Percentiles rank a stretch among this genome's conserved stretches.
phyloP scores from a whole-genome alignment of 2,329 filamentous ascomycete genomes.

The Orbilia blumenaviensis region DNA sequence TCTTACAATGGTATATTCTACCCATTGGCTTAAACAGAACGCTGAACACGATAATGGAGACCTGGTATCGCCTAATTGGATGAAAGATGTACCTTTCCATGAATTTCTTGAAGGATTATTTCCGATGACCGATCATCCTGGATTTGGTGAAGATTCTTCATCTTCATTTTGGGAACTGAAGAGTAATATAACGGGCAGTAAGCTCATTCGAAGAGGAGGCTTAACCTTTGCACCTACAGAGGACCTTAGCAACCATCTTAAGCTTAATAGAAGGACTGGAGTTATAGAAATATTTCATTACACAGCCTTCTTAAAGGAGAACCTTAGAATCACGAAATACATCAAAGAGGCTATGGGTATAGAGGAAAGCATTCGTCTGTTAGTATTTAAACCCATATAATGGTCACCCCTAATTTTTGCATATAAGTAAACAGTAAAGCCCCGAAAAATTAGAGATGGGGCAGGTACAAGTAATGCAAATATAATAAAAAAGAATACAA shows the following conservation, averaged over 20 bases:
- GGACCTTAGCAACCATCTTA: conserved; percentile 59
- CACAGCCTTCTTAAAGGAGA: conserved; percentile 59
- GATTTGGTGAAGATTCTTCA: conserved; percentile 51
- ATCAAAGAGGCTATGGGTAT: conserved; percentile 8
- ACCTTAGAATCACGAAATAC: conserved; percentile 53
- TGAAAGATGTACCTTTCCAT: conserved; percentile 54
- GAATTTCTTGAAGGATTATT: conserved; percentile 56
- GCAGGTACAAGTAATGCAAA: too few species aligned
- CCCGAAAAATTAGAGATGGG: too few species aligned
- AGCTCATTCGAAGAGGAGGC: conserved; percentile 57
- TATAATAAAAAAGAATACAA: too few species aligned
- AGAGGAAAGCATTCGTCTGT: conserved; percentile 31
- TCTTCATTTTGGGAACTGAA: conserved; percentile 53
- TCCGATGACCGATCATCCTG: conserved; percentile 55
- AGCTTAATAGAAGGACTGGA: conserved; percentile 57
- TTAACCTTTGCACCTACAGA: conserved; percentile 57
- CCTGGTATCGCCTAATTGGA: conserved; percentile 54
- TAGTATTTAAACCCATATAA: too few species aligned
- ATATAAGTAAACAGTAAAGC: too few species aligned
- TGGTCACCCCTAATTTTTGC: too few species aligned
- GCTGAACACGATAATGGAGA: conserved; percentile 56
- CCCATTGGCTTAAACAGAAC: conserved; percentile 50
- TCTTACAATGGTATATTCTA: conserved; percentile 58
- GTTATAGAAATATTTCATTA: conserved; percentile 59
- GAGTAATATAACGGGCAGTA: conserved; percentile 55